Evolutionary conservation across 257 asterid species (phyloP), one percentile per base, ranked within the genome.

Genomic region (Nicotiana tomentosiformis): DNA sequence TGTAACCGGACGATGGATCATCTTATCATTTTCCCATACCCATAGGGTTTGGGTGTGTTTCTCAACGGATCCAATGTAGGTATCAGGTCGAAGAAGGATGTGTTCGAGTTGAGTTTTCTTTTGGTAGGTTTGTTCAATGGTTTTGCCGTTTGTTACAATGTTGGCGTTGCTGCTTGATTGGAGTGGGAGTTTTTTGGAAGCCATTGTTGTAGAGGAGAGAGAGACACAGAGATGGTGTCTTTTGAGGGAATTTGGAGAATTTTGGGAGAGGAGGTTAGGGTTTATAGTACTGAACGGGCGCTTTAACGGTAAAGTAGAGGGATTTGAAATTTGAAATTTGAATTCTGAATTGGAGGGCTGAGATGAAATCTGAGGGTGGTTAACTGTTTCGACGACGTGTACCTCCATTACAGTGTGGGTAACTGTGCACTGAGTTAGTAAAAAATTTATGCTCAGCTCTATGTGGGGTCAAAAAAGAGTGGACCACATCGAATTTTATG

Each of bases 21-120:
- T 91, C 0, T 82, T 69, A 0, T 90, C 91, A 65, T 91, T 43
- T 79, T 93, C 98, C 90, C 89, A 93, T 8, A 96, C 92, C 97
- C 97, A 96, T 1, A 94, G 90, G 3, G 83, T 82, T 65, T 93
- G 97, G 2, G 88, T 85, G 92, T 96, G 98, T 43, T 93, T 94
- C 76, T 94, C 98, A 2, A 96, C 89, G 29, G 99, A 96, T 2
- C 98, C 99, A 10, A 96, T 91, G 89, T 96, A 96, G 10, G 99
- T 96, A 80, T 96, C 99, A 0, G 99, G 99, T 1, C 98, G 95
- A 83, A 96, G 95, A 72, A 96, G 97, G 88, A 96, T 96, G 92
- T 96, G 99, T 30, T 96, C 99, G 80, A 96, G 98, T 87, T 96
- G 99, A 5, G 98, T 84, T 58, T 96, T 96, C 80, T 96, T 94